A percentile compares a stretch with the other conserved stretches of the same genome.
Conservation (phyloP, 768 basidiomycete species). For the Tephrocybe sp. region DNA sequence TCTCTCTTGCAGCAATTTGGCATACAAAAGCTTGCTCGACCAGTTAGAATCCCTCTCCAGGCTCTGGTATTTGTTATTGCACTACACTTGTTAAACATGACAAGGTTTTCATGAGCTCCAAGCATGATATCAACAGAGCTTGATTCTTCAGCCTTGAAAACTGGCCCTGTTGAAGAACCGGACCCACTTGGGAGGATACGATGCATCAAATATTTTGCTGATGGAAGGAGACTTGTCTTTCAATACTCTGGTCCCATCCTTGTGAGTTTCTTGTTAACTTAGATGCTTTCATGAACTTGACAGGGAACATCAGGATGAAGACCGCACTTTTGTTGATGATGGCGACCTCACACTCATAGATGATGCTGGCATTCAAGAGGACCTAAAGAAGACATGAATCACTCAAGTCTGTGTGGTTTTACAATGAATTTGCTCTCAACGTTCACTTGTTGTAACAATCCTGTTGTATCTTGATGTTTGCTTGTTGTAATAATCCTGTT, state of each 20-base stretch:
- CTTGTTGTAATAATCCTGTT: background rate
- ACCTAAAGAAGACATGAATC: too few relatives aligned
- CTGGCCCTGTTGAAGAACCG: too few relatives aligned
- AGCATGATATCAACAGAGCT: too few relatives aligned
- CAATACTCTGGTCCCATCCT: background rate
- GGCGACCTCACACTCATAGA: background rate
- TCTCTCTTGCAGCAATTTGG: background rate
- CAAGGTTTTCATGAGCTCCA: too few relatives aligned
- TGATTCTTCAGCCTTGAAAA: too few relatives aligned
- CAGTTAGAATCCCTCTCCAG: too few relatives aligned
- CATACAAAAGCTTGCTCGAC: too few relatives aligned
- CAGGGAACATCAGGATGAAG: background rate
- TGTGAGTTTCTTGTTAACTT: background rate
- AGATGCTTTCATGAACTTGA: background rate
- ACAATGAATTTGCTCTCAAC: too few relatives aligned
- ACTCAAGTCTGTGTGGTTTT: too few relatives aligned
- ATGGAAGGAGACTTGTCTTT: background rate
- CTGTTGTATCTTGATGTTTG: background rate
- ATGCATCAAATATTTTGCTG: background rate
- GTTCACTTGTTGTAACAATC: background rate
- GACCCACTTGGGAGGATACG: background rate
- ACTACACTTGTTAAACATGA: too few relatives aligned
- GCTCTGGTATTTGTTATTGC: too few relatives aligned
- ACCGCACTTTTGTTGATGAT: background rate
- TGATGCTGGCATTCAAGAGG: background rate